Evolutionary conservation across 176 grass and related monocot species (phyloP).

Genomic region (Puya raimondii): DNA sequence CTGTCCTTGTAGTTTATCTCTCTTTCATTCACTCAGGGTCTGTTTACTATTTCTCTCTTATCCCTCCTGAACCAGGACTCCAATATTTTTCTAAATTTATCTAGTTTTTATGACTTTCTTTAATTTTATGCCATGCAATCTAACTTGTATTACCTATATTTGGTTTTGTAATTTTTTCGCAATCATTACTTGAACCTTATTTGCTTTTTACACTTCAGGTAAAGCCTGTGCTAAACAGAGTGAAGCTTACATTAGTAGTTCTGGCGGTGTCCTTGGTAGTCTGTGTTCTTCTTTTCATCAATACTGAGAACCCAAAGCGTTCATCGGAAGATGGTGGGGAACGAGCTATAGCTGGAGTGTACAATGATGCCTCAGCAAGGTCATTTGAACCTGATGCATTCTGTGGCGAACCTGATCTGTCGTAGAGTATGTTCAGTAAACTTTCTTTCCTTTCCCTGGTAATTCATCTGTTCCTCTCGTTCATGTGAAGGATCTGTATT

Average conservation of each 20-base stretch:
- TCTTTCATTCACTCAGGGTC: too few species aligned
- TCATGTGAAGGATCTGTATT: not conserved
- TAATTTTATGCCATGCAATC: too few species aligned
- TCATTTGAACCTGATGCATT: slow-evolving; percentile 90
- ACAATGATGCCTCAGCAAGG: slow-evolving; percentile 61
- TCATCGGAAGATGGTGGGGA: slow-evolving; percentile 24
- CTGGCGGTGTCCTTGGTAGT: slow-evolving; percentile 63
- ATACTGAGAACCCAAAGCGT: slow-evolving; percentile 41
- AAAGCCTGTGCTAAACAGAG: slow-evolving; percentile 83
- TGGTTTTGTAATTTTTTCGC: not conserved
- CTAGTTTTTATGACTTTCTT: too few species aligned
- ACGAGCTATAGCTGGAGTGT: slow-evolving; percentile 47
- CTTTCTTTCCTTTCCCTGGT: not conserved
- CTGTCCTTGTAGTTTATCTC: too few species aligned
- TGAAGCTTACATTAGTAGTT: slow-evolving; percentile 76
- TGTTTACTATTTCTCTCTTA: too few species aligned
- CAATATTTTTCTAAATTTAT: too few species aligned
- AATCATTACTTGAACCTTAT: not conserved
- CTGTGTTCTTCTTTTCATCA: slow-evolving; percentile 63
- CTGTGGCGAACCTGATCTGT: slow-evolving; percentile 67
- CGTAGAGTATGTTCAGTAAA: slow-evolving; percentile 15
- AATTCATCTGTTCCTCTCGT: not conserved
- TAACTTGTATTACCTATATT: not conserved
- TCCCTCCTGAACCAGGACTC: too few species aligned
- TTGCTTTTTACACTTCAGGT: slow-evolving; percentile 42